Percentiles rank a stretch among this genome's conserved stretches.
Evolutionary conservation across 805 yeast genomes (phyloP).

Genomic region (Kodamaea kaohsiungensis): DNA sequence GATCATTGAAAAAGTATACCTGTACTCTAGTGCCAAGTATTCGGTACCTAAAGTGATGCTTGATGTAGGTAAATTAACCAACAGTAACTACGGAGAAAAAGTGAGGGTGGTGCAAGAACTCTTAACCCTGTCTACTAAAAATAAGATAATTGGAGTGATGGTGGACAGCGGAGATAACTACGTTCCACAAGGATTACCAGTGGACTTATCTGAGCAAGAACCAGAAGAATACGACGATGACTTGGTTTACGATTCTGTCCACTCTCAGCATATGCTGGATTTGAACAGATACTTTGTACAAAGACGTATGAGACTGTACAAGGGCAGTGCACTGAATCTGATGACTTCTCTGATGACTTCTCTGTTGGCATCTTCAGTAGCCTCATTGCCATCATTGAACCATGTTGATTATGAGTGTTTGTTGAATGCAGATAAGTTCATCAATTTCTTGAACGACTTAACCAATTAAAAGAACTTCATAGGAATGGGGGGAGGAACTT

Average conservation of each 20-base stretch:
- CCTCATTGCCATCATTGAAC: background rate
- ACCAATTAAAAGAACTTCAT: constrained; percentile 4
- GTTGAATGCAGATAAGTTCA: constrained; percentile 25
- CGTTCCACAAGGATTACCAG: constrained; percentile 13
- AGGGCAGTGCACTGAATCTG: constrained; percentile 1
- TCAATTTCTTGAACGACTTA: constrained; percentile 19
- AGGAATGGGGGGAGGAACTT: constrained; percentile 7
- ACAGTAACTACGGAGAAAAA: constrained; percentile 17
- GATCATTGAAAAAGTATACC: constrained; percentile 17
- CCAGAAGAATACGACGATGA: constrained; percentile 4
- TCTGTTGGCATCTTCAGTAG: background rate
- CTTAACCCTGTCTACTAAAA: constrained; percentile 16
- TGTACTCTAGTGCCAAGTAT: constrained; percentile 14
- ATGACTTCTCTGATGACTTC: background rate
- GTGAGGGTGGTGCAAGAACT: constrained; percentile 14
- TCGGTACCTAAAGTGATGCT: constrained; percentile 26
- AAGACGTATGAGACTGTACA: constrained; percentile 11
- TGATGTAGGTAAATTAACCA: constrained; percentile 28
- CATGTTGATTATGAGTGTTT: constrained; percentile 18
- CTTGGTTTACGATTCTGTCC: constrained; percentile 2
- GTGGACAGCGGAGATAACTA: constrained; percentile 44
- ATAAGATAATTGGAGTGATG: constrained; percentile 35
- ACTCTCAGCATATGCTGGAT: constrained; percentile 9
- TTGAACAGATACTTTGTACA: constrained; percentile 17
- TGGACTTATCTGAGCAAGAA: constrained; percentile 8